A percentile compares a stretch with the other conserved stretches of the same genome.
These are phyloP conservation scores for Panaeolus cyanescens DNA, from an alignment of 768 basidiomycete species.

Conservation along the genomic window DNA sequence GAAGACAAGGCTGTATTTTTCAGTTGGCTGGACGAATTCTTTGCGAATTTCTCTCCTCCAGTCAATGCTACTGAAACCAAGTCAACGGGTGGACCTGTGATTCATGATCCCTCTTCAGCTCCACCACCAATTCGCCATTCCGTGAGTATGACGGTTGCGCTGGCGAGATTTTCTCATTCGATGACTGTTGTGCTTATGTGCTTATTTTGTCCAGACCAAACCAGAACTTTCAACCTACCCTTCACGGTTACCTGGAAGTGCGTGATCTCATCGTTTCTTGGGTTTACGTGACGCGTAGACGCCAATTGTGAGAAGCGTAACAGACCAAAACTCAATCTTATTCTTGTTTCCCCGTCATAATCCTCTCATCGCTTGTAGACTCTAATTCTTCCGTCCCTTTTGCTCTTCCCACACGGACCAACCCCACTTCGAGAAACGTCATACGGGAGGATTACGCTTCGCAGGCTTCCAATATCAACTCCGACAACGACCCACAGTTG, in stretches of 20 bases:
- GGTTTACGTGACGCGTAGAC: conserved; percentile 1
- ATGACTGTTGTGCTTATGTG: background rate
- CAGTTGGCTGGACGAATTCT: conserved; percentile 82
- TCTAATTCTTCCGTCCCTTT: conserved; percentile 10
- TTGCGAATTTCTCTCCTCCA: conserved; percentile 40
- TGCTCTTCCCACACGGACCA: background rate
- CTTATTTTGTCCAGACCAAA: background rate
- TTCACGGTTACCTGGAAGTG: background rate
- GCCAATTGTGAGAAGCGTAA: conserved; percentile 1
- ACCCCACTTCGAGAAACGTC: background rate
- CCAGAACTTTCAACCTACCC: background rate
- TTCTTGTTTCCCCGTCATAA: conserved; percentile 15
- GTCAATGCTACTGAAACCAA: conserved; percentile 8
- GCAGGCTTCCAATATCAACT: background rate
- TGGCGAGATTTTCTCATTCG: conserved; percentile 3
- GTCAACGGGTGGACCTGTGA: conserved; percentile 9
- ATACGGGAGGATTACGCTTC: background rate
- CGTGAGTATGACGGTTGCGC: conserved; percentile 16
- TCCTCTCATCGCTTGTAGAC: conserved; percentile 14
- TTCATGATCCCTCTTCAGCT: conserved; percentile 13
- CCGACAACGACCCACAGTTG: conserved; percentile 1
- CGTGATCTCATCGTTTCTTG: background rate
- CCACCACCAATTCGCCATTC: conserved; percentile 20
- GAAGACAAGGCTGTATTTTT: conserved; percentile 78
- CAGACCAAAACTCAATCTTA: background rate